phyloP scores from a whole-genome alignment of 2,329 filamentous ascomycete species.

The Penicillium crustosum region DNA sequence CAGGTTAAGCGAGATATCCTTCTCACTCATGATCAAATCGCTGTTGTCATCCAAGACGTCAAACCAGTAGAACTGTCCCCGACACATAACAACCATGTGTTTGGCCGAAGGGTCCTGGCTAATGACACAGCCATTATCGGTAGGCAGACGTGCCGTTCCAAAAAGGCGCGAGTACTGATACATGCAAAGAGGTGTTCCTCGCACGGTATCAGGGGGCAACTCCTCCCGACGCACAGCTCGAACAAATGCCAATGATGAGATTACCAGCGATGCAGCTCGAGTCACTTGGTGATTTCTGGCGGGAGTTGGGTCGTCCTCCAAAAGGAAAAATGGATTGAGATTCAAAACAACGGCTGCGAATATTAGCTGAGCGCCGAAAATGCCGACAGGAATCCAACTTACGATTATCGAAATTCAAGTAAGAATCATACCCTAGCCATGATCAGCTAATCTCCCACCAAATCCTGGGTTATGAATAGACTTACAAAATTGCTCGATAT shows the following conservation, averaged over 20 bases:
- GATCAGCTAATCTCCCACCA: slow-evolving; percentile 9
- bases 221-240: slow-evolving; percentile 91
- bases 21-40: slow-evolving; percentile 95
- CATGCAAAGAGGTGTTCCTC: slow-evolving; percentile 88
- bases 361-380: slow-evolving; percentile 11
- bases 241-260: slow-evolving; percentile 89
- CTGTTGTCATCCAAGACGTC: slow-evolving; percentile 93
- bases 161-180: slow-evolving; percentile 96
- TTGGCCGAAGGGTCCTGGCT: slow-evolving; percentile 91
- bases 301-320: slow-evolving; percentile 96
- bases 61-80: slow-evolving; percentile 98
- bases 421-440: slow-evolving; percentile 88
- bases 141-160: slow-evolving; percentile 90
- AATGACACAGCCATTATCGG: slow-evolving; percentile 91
- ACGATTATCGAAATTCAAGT: slow-evolving; percentile 93
- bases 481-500: slow-evolving; percentile 98
- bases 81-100: slow-evolving; percentile 88
- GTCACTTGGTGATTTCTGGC: slow-evolving; percentile 96
- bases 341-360: slow-evolving; percentile 78
- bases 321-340: slow-evolving; percentile 93
- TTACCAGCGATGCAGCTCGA: slow-evolving; percentile 83
- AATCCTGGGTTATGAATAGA: slow-evolving; percentile 19
- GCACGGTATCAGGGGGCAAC: slow-evolving; percentile 81
- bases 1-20: slow-evolving; percentile 85
- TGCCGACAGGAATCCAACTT: slow-evolving; percentile 21